phyloP scores from a whole-genome alignment of 495 filamentous ascomycete genomes.

The Trichoderma orchidacearum region DNA sequence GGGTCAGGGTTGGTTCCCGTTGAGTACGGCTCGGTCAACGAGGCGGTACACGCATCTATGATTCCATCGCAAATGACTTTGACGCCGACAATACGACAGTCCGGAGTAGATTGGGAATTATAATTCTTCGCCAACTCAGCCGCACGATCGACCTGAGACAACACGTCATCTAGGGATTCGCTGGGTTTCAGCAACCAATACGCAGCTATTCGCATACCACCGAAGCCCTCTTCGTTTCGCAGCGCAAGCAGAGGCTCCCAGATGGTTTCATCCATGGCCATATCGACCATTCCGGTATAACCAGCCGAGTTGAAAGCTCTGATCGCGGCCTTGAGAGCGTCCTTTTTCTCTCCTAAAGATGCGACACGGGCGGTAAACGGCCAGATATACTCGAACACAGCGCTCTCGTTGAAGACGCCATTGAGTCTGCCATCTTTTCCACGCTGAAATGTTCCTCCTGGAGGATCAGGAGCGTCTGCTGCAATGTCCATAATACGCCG shows the following conservation, averaged over 20 bases:
- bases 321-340: constrained; percentile 35
- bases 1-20: constrained; percentile 30
- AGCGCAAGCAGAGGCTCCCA: constrained; percentile 43
- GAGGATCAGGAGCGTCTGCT: constrained; percentile 31
- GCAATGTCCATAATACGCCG: constrained; percentile 11
- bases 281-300: constrained; percentile 52
- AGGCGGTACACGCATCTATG: constrained; percentile 53
- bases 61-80: constrained; percentile 59
- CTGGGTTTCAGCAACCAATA: constrained; percentile 49
- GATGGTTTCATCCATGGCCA: constrained; percentile 53
- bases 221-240: constrained; percentile 19
- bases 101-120: constrained; percentile 31
- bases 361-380: constrained; percentile 40
- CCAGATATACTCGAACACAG: constrained; percentile 42
- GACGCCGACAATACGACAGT: constrained; percentile 47
- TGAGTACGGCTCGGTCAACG: constrained; percentile 44
- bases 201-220: constrained; percentile 45
- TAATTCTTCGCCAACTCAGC: constrained; percentile 36
- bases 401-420: constrained; percentile 46
- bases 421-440: constrained; percentile 35
- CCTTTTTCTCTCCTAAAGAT: constrained; percentile 36
- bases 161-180: background rate
- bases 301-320: constrained; percentile 38
- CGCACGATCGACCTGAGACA: constrained; percentile 44
- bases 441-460: constrained; percentile 43